These are phyloP conservation scores for Pyrenophora seminiperda DNA, from an alignment of 2,329 filamentous ascomycete genomes.

Conservation along the genomic window DNA sequence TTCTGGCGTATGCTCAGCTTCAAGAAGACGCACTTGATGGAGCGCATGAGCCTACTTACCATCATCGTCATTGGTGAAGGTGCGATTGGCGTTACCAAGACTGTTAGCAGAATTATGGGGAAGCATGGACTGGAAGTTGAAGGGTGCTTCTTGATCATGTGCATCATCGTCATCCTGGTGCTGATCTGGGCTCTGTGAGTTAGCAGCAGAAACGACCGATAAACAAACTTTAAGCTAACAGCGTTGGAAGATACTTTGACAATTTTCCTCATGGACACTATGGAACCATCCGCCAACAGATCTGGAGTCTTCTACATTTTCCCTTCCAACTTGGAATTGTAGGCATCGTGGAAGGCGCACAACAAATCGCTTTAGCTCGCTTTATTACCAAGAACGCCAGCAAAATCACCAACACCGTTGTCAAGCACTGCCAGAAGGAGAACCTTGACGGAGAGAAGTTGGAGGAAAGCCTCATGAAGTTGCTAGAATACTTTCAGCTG, in stretches of 20 bases:
- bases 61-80: slow-evolving; percentile 71
- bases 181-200: slow-evolving; percentile 63
- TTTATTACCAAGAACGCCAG: slow-evolving; percentile 53
- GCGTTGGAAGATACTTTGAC: slow-evolving; percentile 55
- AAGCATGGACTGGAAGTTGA: slow-evolving; percentile 44
- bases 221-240: background rate
- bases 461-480: slow-evolving; percentile 30
- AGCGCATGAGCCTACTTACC: slow-evolving; percentile 67
- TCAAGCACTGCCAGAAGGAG: slow-evolving; percentile 43
- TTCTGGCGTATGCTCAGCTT: slow-evolving; percentile 64
- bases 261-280: slow-evolving; percentile 58
- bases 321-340: slow-evolving; percentile 68
- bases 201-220: background rate
- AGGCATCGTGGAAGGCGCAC: slow-evolving; percentile 66
- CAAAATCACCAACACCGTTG: slow-evolving; percentile 48
- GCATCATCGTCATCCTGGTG: slow-evolving; percentile 47
- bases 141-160: slow-evolving; percentile 44
- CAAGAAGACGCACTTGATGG: slow-evolving; percentile 66
- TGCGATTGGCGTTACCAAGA: slow-evolving; percentile 64
- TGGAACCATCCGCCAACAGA: slow-evolving; percentile 62
- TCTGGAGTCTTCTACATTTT: slow-evolving; percentile 64
- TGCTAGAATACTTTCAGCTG: slow-evolving; percentile 40
- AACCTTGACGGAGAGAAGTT: slow-evolving; percentile 41
- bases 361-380: slow-evolving; percentile 60
- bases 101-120: slow-evolving; percentile 52